phyloP scores from a whole-genome alignment of 345 rosid genomes.

The Microthlaspi erraticum region DNA sequence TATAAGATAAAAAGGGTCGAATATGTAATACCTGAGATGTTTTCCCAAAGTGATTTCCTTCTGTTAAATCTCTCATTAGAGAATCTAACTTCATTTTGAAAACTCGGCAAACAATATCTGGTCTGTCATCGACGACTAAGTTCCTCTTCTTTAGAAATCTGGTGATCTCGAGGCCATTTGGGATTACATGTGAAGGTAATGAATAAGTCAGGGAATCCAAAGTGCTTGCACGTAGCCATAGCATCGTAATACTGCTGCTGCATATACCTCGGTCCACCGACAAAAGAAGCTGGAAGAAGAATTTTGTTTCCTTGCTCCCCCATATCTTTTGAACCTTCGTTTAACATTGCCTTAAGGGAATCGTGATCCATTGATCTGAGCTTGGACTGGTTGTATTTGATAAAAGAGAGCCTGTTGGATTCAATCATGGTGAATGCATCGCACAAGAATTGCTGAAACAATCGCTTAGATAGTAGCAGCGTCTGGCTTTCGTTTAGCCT shows the following conservation, averaged over 20 bases:
- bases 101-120: not conserved
- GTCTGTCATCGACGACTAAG: not conserved
- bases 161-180: not conserved
- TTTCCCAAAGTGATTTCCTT: not conserved
- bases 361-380: too few species aligned
- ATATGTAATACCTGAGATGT: not conserved
- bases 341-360: not conserved
- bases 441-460: not conserved
- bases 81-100: not conserved
- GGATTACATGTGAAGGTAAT: not conserved
- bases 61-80: not conserved
- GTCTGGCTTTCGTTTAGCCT: not conserved
- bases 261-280: not conserved
- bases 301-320: not conserved
- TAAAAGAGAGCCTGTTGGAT: too few species aligned
- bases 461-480: not conserved
- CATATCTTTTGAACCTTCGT: not conserved
- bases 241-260: not conserved
- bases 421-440: too few species aligned
- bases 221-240: not conserved
- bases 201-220: not conserved
- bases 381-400: too few species aligned
- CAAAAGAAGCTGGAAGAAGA: not conserved
- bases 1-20: too few species aligned
- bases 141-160: not conserved